Base-by-base conservation (phyloP, 495 filamentous ascomycete genomes). In the Penicillium ucsense region DNA sequence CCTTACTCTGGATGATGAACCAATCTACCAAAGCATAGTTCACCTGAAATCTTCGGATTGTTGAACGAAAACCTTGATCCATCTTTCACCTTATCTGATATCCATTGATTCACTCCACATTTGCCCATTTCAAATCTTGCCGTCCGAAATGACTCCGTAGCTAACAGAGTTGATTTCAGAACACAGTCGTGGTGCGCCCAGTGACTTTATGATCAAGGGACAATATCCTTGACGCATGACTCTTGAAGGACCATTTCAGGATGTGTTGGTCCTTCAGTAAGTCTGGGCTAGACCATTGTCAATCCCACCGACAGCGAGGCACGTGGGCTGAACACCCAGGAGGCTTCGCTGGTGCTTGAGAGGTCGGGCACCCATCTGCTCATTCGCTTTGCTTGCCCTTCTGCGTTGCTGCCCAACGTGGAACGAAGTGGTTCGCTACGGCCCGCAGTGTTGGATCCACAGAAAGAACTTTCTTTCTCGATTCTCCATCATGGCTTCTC, bases 11-110 rank as follows among this genome's bases (percentile, higher is more conserved):
- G 39, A 64, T 73, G 70, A 74, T 74, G 70, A 74, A 56, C 63
- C 68, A 62, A 60, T 59, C 62, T 62, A 56, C 58, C 50, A 54
- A 59, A 70, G 70, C 68, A 72, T 74, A 74, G 70, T 74, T 74
- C 70, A 74, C 59, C 68, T 72, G 68, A 71, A 59, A 59, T 73
- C 68, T 71, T 65, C 62, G 63, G 65, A 66, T 61, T 57, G 44
- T 47, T 74, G 68, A 71, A 72, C 66, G 70, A 74, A 50, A 72
- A 71, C 58, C 59, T 56, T 66, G 60, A 64, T 71, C 65, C 70
- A 73, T 73, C 66, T 72, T 70, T 67, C 31, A 60, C 58, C 49
- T 60, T 72, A 46, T 72, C 69, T 72, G 67, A 71, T 59, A 35
- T 51, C 46, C 46, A 47, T 37, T 43, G 31, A 37, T 10, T 43